Evolutionary conservation across 768 basidiomycete genomes (phyloP).

Genomic region (Tremella yokohamensis): DNA sequence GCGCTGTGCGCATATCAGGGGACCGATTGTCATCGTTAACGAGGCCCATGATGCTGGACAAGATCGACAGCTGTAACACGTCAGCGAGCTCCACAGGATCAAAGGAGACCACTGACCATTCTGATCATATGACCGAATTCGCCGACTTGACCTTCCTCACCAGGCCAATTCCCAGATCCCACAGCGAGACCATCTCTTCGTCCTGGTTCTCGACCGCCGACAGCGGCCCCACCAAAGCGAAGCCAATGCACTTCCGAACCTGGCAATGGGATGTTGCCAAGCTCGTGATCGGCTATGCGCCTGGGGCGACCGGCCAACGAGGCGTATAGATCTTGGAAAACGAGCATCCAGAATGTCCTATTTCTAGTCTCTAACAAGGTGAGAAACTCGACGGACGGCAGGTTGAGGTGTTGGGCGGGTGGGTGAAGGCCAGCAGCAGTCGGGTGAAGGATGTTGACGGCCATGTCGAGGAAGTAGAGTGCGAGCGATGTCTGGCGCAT

Average conservation of each 20-base stretch:
- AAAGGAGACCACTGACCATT: slow-evolving; percentile 35
- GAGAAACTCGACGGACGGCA: slow-evolving; percentile 25
- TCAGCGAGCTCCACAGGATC: slow-evolving; percentile 1
- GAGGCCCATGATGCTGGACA: slow-evolving; percentile 44
- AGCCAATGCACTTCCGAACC: slow-evolving; percentile 40
- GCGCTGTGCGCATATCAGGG: slow-evolving; percentile 4
- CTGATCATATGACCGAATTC: slow-evolving; percentile 48
- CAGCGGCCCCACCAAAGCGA: slow-evolving; percentile 31
- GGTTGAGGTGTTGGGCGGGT: slow-evolving; percentile 13
- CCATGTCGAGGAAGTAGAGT: slow-evolving; percentile 37
- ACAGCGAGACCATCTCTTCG: slow-evolving; percentile 30
- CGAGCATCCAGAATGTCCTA: slow-evolving; percentile 46
- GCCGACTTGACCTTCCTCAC: slow-evolving; percentile 40
- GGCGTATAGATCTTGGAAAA: slow-evolving; percentile 42
- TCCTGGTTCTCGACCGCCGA: slow-evolving; percentile 21
- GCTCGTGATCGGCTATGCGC: slow-evolving; percentile 30
- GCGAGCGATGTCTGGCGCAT: slow-evolving; percentile 28
- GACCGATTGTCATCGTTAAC: slow-evolving; percentile 23
- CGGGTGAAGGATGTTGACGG: slow-evolving; percentile 31
- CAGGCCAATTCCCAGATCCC: slow-evolving; percentile 35
- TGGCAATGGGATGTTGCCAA: slow-evolving; percentile 36
- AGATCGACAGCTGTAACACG: slow-evolving; percentile 36
- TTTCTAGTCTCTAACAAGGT: slow-evolving; percentile 38
- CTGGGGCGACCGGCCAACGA: slow-evolving; percentile 35
- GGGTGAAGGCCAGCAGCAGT: slow-evolving; percentile 17